These are phyloP conservation scores for Mycena vitilis DNA, from an alignment of 768 basidiomycete genomes.

Conservation along the genomic window DNA sequence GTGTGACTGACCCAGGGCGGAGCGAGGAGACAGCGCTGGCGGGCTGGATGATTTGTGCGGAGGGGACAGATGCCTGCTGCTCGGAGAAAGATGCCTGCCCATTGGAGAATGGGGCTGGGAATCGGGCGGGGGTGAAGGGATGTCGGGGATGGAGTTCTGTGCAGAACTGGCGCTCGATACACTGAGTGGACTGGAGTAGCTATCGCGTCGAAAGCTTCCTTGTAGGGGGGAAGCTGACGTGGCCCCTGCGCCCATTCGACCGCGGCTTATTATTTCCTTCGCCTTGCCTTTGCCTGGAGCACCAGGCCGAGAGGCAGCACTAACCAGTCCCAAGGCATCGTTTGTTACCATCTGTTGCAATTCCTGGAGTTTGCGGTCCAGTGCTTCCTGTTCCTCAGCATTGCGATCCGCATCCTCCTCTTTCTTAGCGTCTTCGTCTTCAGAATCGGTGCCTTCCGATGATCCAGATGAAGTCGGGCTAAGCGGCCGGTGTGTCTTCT, in stretches of 20 bases:
- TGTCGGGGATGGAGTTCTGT: slow-evolving; percentile 83
- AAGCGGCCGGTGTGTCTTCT: slow-evolving; percentile 50
- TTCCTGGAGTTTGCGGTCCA: slow-evolving; percentile 75
- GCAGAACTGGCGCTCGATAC: slow-evolving; percentile 81
- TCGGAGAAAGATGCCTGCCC: slow-evolving; percentile 61
- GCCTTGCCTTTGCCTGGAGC: slow-evolving; percentile 46
- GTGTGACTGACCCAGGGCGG: slow-evolving; percentile 62
- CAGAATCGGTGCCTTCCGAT: slow-evolving; percentile 65
- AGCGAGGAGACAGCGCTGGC: slow-evolving; percentile 66
- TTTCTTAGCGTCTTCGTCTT: slow-evolving; percentile 69
- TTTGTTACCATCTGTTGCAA: slow-evolving; percentile 80
- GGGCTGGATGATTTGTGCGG: slow-evolving; percentile 72
- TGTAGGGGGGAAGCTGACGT: slow-evolving; percentile 47
- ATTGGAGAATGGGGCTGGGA: slow-evolving; percentile 66
- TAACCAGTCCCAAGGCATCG: slow-evolving; percentile 78
- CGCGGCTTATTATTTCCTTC: slow-evolving; percentile 55
- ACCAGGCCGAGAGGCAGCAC: slow-evolving; percentile 44
- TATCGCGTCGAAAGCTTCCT: slow-evolving; percentile 51
- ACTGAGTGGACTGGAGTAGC: slow-evolving; percentile 69
- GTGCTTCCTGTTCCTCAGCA: slow-evolving; percentile 73
- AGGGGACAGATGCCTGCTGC: slow-evolving; percentile 60
- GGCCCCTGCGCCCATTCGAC: slow-evolving; percentile 48
- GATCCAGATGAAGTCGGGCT: slow-evolving; percentile 64
- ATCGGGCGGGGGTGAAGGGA: slow-evolving; percentile 76
- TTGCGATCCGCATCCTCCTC: slow-evolving; percentile 78